These are phyloP conservation scores for Fagus crenata DNA, from an alignment of 306 rosid species.

Conservation along the genomic window DNA sequence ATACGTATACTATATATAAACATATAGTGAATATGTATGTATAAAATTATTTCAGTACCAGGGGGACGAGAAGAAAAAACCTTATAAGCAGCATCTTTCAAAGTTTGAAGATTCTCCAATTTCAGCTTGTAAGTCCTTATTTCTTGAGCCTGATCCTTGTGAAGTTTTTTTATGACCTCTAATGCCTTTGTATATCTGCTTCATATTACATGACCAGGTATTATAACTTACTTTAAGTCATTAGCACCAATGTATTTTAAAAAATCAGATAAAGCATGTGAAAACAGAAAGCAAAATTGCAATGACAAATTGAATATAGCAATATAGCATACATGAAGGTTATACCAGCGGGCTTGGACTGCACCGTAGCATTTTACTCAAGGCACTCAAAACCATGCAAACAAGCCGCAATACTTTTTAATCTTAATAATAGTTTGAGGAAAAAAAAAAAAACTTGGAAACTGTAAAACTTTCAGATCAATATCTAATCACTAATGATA, in stretches of 20 bases:
- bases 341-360: background rate
- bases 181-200: constrained; percentile 62
- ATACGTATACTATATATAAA: background rate
- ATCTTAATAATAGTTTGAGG: background rate
- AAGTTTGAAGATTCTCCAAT: constrained; percentile 58
- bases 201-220: constrained; percentile 1
- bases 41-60: background rate
- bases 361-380: background rate
- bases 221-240: background rate
- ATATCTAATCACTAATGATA: too few relatives aligned
- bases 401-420: background rate
- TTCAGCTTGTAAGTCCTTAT: constrained; percentile 54
- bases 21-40: too few relatives aligned
- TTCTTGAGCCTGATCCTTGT: constrained; percentile 60
- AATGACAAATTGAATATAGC: background rate
- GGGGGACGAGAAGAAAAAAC: constrained; percentile 23
- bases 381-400: background rate
- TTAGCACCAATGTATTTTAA: background rate
- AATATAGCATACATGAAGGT: background rate
- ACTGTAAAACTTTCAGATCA: too few relatives aligned
- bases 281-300: background rate
- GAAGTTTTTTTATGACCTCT: constrained; percentile 63
- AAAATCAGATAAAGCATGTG: background rate
- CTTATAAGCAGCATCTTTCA: constrained; percentile 60
- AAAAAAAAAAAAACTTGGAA: too few relatives aligned